phyloP scores from a whole-genome alignment of 768 basidiomycete species.

The Leccinum pellstonianum region DNA sequence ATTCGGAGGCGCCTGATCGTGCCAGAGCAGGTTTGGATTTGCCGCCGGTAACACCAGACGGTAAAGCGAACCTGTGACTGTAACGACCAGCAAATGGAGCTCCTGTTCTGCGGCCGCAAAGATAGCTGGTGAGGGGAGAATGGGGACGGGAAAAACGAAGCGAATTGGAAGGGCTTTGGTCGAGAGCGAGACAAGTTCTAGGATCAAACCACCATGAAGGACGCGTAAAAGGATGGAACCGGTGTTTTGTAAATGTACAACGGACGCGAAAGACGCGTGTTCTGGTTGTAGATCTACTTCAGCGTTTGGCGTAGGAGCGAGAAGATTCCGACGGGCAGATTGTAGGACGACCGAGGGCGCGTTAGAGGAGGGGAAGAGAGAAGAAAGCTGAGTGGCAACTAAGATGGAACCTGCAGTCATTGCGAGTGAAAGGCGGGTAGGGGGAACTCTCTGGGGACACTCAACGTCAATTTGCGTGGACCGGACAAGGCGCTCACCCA shows the following conservation, averaged over 20 bases:
- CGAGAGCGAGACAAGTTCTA: conserved; percentile 77
- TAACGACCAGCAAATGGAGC: conserved; percentile 72
- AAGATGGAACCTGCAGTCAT: conserved; percentile 38
- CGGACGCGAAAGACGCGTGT: conserved; percentile 67
- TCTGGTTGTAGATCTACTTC: conserved; percentile 52
- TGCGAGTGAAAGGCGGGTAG: background rate
- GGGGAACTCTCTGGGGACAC: background rate
- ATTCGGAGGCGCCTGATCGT: conserved; percentile 48
- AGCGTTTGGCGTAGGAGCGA: conserved; percentile 43
- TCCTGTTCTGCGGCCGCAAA: conserved; percentile 46
- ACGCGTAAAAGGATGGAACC: conserved; percentile 74
- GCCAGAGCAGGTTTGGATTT: conserved; percentile 55
- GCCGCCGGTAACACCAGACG: conserved; percentile 65
- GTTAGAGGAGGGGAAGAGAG: conserved; percentile 53
- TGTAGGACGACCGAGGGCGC: conserved; percentile 53
- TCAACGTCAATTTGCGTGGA: background rate
- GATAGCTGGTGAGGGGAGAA: conserved; percentile 65
- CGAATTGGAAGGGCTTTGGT: conserved; percentile 64
- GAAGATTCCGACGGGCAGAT: conserved; percentile 56
- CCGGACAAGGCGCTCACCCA: background rate
- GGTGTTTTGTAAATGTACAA: conserved; percentile 54
- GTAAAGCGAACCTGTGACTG: conserved; percentile 68
- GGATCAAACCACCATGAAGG: conserved; percentile 67
- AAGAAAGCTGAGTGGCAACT: conserved; percentile 62
- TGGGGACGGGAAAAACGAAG: conserved; percentile 70